Evolutionary conservation across 345 rosid genomes (phyloP).

Genomic region (Eucalyptus erythrocorys): DNA sequence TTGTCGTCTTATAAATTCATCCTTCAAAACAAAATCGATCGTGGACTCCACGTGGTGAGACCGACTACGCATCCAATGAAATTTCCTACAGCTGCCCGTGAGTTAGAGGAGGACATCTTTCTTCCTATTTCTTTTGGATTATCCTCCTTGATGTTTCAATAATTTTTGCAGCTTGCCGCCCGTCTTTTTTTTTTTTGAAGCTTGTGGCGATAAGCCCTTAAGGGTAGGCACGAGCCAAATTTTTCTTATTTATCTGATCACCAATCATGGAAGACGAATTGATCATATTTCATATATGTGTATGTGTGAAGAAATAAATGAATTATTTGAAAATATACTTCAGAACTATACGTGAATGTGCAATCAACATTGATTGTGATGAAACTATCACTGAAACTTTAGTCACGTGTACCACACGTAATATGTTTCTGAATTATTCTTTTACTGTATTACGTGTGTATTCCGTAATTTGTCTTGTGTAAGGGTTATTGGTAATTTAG

Average conservation of each 20-base stretch:
- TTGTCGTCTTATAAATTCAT: neutral
- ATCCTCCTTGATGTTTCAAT: neutral
- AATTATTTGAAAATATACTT: neutral
- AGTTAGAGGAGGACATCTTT: neutral
- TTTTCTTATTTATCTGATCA: neutral
- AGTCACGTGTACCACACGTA: rapidly evolving
- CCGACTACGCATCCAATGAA: neutral
- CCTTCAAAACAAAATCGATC: neutral
- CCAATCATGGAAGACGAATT: neutral
- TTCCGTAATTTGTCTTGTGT: neutral
- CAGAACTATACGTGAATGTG: rapidly evolving
- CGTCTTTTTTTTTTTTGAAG: rapidly evolving
- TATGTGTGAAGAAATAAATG: too few relatives aligned
- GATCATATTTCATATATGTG: neutral
- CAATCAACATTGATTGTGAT: neutral
- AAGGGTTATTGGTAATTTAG: neutral
- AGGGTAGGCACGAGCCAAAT: rapidly evolving
- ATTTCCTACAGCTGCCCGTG: neutral
- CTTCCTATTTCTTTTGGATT: neutral
- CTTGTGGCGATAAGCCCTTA: neutral
- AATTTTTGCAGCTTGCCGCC: neutral
- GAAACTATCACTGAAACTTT: neutral
- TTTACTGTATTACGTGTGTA: neutral
- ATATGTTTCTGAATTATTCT: neutral
- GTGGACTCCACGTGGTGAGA: neutral